Conservation (phyloP, 441 rosid genomes). For the Populus tomentosa region DNA sequence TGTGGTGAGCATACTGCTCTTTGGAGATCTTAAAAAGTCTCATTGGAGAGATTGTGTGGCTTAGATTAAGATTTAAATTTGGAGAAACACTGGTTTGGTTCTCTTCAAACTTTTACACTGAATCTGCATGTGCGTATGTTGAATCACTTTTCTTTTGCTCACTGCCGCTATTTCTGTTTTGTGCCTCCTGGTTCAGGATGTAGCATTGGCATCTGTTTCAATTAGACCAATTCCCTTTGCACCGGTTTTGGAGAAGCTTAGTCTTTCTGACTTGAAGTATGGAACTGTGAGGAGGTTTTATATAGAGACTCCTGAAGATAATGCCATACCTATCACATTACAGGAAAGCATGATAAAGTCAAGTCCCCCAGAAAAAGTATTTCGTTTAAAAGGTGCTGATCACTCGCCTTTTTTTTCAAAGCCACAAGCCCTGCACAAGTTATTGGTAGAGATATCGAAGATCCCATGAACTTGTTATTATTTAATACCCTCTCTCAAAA, state of each 20-base stretch:
- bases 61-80: neutral
- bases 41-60: neutral
- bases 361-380: constrained; percentile 73
- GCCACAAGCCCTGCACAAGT: constrained; percentile 88
- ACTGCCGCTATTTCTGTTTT: neutral
- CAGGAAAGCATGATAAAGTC: constrained; percentile 73
- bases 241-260: constrained; percentile 85
- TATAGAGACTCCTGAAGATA: constrained; percentile 73
- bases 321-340: constrained; percentile 55
- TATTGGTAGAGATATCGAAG: constrained; percentile 67
- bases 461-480: constrained; percentile 24
- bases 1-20: neutral
- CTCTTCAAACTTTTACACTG: neutral
- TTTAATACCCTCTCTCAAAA: neutral
- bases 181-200: constrained; percentile 43
- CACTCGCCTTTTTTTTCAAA: constrained; percentile 98
- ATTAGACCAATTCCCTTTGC: constrained; percentile 91
- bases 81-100: neutral
- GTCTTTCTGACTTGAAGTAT: constrained; percentile 56
- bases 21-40: neutral
- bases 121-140: neutral
- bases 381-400: constrained; percentile 75
- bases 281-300: constrained; percentile 86
- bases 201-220: constrained; percentile 87
- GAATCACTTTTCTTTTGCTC: neutral